A percentile compares a stretch with the other conserved stretches of the same genome.
Evolutionary conservation across 2,329 filamentous ascomycete species (phyloP).

Genomic region (Dothideomycetes sp.): DNA sequence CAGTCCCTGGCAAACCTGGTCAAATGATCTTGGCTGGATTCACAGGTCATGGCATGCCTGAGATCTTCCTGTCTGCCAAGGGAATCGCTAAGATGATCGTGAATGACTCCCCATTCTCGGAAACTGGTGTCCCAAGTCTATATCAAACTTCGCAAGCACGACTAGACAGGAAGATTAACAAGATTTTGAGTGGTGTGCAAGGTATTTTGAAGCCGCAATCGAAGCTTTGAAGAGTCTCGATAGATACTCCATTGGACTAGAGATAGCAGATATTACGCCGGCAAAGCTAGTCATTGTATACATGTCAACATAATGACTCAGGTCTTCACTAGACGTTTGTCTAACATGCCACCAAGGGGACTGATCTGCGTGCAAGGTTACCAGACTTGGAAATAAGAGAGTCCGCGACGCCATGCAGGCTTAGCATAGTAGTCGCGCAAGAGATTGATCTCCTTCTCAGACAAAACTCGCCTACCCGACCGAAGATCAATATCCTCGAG

Average conservation of each 20-base stretch:
- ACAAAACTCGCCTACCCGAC: conserved; percentile 7
- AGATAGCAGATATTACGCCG: too few species aligned
- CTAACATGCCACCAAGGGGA: too few species aligned
- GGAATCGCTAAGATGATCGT: conserved; percentile 30
- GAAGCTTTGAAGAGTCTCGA: too few species aligned
- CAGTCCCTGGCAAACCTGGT: conserved; percentile 26
- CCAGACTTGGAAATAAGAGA: conserved; percentile 8
- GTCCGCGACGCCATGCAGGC: conserved; percentile 6
- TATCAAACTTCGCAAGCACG: conserved; percentile 9
- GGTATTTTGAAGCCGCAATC: neutral
- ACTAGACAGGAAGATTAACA: conserved; percentile 2
- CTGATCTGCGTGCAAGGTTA: too few species aligned
- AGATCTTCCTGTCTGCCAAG: conserved; percentile 32
- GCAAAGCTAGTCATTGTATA: too few species aligned
- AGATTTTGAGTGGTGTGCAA: neutral
- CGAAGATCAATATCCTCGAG: conserved; percentile 8
- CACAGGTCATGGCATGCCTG: conserved; percentile 41
- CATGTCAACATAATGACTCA: too few species aligned
- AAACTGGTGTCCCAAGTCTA: conserved; percentile 9
- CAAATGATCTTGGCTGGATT: conserved; percentile 39
- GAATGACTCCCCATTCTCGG: conserved; percentile 3
- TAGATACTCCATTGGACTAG: too few species aligned
- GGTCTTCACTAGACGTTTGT: too few species aligned
- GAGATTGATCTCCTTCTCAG: conserved; percentile 11
- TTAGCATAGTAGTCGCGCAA: conserved; percentile 9